Base-by-base conservation (phyloP, 2,329 filamentous ascomycete species). In the Neoarthrinium moseri region DNA sequence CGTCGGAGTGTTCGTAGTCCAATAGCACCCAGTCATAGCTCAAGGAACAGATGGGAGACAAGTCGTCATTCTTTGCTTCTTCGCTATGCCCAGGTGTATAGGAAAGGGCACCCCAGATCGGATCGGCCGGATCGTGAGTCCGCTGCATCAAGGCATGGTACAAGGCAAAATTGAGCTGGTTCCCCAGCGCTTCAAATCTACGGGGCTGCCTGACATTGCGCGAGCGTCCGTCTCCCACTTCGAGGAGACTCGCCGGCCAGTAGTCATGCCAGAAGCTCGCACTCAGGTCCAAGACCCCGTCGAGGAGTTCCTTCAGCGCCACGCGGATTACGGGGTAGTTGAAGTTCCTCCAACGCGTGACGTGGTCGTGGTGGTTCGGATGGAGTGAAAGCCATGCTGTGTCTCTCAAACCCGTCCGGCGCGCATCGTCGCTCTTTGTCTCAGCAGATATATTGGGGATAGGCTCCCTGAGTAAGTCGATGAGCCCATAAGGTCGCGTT, bases 241-340 rank as follows among this genome's bases (percentile, higher is more conserved):
- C 26, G 26, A 7, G 8, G 26, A 29, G 8, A n/a, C 26, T 29
- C 8, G 8, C n/a, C 26, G 26, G 26, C 26, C 26, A 29, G 26
- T 29, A 7, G 26, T 29, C 26, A 29, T n/a, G n/a, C n/a, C n/a
- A n/a, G n/a, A n/a, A n/a, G n/a, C n/a, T n/a, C n/a, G n/a, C n/a
- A n/a, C n/a, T n/a, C n/a, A n/a, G n/a, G n/a, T n/a, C n/a, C n/a
- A n/a, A n/a, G n/a, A n/a, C n/a, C n/a, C n/a, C 12, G 7, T 42
- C 38, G 15, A 43, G 30, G 6, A 43, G n/a, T 13, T 35, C 21
- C 15, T 24, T 35, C 18, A 43, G 30, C 2, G 27, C 30, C 10
- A 43, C 21, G 18, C 41, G 29, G 11, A 43, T 18, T 21, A 43
- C 29, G 22, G 41, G 41, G 21, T 35, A 43, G 18, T 33, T 43